A percentile compares a stretch with the other conserved stretches of the same genome.
Conservation (phyloP, 148 eudicot species). For the Suaeda aralocaspica region DNA sequence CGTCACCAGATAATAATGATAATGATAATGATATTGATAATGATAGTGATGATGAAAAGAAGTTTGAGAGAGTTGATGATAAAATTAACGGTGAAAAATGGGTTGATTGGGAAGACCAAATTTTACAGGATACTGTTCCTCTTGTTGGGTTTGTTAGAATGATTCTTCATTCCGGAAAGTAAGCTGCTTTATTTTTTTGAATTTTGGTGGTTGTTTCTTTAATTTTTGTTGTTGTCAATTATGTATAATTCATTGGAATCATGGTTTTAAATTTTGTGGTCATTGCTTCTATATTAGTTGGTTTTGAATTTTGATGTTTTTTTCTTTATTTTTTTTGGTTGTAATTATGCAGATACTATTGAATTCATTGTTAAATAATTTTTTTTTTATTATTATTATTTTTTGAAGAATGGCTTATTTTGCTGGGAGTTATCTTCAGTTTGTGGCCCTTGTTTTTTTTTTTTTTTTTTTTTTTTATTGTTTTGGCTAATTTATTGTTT, state of each 20-base stretch:
- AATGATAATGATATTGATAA: not conserved
- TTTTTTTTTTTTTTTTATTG: not conserved
- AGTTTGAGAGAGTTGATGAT: conserved; percentile 11
- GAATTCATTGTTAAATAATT: too few relatives aligned
- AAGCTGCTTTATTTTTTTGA: conserved; percentile 9
- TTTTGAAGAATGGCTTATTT: too few relatives aligned
- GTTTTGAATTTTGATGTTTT: too few relatives aligned
- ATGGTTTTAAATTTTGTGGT: not conserved
- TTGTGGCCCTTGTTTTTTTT: not conserved
- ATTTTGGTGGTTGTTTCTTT: not conserved
- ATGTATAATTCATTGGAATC: not conserved
- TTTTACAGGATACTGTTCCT: conserved; percentile 83
- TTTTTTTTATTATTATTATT: too few relatives aligned
- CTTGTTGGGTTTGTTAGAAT: conserved; percentile 85
- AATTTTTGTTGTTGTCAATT: not conserved
- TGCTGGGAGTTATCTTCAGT: not conserved
- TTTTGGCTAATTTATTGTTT: not conserved
- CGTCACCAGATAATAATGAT: conserved; percentile 1
- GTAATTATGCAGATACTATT: too few relatives aligned
- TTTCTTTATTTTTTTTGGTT: too few relatives aligned
- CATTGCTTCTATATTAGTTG: too few relatives aligned
- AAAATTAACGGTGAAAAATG: conserved; percentile 36
- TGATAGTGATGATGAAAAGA: too few relatives aligned
- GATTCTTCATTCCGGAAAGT: conserved; percentile 96
- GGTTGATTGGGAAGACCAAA: conserved; percentile 81